phyloP scores from a whole-genome alignment of 2,329 filamentous ascomycete genomes.

The Ascosphaera apis region DNA sequence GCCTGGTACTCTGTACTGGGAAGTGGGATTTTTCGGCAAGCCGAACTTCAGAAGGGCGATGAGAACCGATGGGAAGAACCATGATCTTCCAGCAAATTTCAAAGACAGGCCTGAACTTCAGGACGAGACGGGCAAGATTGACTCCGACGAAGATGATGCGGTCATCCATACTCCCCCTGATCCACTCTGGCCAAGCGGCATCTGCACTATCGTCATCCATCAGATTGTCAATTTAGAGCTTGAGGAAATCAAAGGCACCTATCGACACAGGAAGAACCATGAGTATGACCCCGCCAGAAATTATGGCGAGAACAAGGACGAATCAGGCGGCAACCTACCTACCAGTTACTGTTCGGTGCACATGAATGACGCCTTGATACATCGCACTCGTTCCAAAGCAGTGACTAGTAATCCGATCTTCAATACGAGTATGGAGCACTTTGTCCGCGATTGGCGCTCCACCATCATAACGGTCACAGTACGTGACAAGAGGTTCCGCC shows the following conservation, averaged over 20 bases:
- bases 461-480: constrained; percentile 70
- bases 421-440: constrained; percentile 85
- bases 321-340: constrained; percentile 55
- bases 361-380: constrained; percentile 68
- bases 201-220: constrained; percentile 69
- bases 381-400: constrained; percentile 86
- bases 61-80: constrained; percentile 67
- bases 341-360: constrained; percentile 88
- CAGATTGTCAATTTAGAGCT: constrained; percentile 90
- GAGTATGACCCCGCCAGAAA: constrained; percentile 77
- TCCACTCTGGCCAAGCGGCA: constrained; percentile 82
- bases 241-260: constrained; percentile 60
- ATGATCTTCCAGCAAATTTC: constrained; percentile 49
- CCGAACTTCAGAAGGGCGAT: constrained; percentile 67
- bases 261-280: constrained; percentile 55
- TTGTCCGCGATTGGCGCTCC: constrained; percentile 81
- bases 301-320: constrained; percentile 68
- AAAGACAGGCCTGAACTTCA: constrained; percentile 55
- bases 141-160: constrained; percentile 54
- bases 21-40: constrained; percentile 86
- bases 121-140: constrained; percentile 62
- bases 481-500: constrained; percentile 65
- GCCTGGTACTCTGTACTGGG: constrained; percentile 89
- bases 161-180: constrained; percentile 80
- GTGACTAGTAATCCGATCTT: constrained; percentile 90